A percentile compares a stretch with the other conserved stretches of the same genome.
Evolutionary conservation across 768 basidiomycete species (phyloP).

Genomic region (Amanita molliuscula): DNA sequence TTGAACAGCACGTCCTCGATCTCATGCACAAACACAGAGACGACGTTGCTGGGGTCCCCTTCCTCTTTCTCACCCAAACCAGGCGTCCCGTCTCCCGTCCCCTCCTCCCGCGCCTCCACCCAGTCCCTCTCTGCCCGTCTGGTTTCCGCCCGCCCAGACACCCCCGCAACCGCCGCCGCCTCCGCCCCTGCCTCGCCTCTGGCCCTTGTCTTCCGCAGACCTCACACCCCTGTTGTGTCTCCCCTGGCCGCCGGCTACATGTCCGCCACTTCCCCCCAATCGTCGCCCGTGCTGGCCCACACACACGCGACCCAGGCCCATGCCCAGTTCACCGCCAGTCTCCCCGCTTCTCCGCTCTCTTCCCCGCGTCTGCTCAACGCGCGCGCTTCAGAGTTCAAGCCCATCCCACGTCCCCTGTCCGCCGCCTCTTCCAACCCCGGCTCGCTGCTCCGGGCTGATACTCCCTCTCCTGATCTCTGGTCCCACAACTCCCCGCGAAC

Average conservation of each 20-base stretch:
- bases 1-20: conserved; percentile 85
- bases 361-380: conserved; percentile 83
- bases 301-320: conserved; percentile 43
- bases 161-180: conserved; percentile 59
- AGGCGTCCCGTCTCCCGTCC: conserved; percentile 72
- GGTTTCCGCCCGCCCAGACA: conserved; percentile 58
- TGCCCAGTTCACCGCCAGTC: conserved; percentile 66
- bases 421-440: conserved; percentile 57
- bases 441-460: conserved; percentile 54
- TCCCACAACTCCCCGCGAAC: conserved; percentile 62
- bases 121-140: conserved; percentile 61
- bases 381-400: conserved; percentile 84
- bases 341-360: conserved; percentile 75
- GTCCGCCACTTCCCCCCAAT: conserved; percentile 35
- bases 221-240: conserved; percentile 71
- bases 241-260: conserved; percentile 54
- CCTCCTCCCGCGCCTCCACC: conserved; percentile 70
- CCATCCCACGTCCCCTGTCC: conserved; percentile 70
- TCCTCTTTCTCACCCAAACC: conserved; percentile 73
- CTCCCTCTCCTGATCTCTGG: conserved; percentile 89
- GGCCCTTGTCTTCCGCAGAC: conserved; percentile 60
- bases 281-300: conserved; percentile 56
- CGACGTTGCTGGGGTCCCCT: conserved; percentile 73
- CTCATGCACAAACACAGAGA: conserved; percentile 94
- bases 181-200: conserved; percentile 74